Percentiles rank a stretch among this genome's conserved stretches.
These are phyloP conservation scores for Candida nanaspora DNA, from an alignment of 805 yeast species.

Conservation along the genomic window DNA sequence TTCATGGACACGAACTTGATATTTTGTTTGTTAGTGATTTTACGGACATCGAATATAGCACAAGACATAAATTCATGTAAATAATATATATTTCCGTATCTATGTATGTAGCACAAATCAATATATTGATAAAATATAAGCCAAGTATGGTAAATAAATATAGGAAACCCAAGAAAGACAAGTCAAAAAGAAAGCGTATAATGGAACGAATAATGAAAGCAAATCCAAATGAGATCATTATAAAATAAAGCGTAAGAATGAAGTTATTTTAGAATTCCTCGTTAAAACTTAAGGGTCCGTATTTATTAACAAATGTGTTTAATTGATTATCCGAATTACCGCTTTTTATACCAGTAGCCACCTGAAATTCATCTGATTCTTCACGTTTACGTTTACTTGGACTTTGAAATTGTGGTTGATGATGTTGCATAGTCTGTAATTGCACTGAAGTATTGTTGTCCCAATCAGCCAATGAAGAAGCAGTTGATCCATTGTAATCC, in stretches of 20 bases:
- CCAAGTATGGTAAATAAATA: background rate
- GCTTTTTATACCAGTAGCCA: background rate
- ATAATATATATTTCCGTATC: background rate
- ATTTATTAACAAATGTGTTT: constrained; percentile 24
- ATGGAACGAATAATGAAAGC: background rate
- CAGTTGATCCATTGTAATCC: constrained; percentile 36
- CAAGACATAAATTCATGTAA: background rate
- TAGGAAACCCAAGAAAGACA: background rate
- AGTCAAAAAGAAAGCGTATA: background rate
- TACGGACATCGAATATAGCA: constrained; percentile 42
- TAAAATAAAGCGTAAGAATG: background rate
- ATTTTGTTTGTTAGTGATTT: constrained; percentile 61
- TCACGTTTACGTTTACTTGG: constrained; percentile 24
- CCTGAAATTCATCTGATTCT: constrained; percentile 6
- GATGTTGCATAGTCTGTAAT: constrained; percentile 2
- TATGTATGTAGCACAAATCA: background rate
- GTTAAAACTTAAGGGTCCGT: constrained; percentile 39
- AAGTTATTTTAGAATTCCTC: constrained; percentile 35
- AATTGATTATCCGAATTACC: constrained; percentile 6
- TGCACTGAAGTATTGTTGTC: constrained; percentile 14
- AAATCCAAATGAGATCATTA: background rate
- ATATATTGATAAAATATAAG: background rate
- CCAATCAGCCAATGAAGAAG: constrained; percentile 38
- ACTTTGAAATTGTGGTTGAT: background rate
- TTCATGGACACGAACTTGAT: constrained; percentile 37